Percentiles rank a stretch among this genome's conserved stretches.
phyloP scores from a whole-genome alignment of 106 monocot species.

The Chionographis japonica region DNA sequence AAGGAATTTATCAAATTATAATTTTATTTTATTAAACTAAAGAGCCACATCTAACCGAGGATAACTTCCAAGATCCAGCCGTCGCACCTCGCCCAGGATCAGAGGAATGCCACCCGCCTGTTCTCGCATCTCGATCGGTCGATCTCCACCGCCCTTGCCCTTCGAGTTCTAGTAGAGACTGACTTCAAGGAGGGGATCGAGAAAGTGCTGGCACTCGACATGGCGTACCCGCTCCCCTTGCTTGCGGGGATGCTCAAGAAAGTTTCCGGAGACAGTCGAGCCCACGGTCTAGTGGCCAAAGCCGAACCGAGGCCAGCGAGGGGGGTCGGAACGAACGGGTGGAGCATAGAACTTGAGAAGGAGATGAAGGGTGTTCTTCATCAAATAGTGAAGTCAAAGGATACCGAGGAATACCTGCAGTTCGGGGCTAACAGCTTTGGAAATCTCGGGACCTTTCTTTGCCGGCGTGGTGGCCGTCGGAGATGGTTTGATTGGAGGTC shows the following conservation, averaged over 20 bases:
- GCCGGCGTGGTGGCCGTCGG: slow-evolving; percentile 45
- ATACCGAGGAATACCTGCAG: slow-evolving; percentile 45
- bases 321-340: slow-evolving; percentile 22
- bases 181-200: too few relatives aligned
- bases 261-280: slow-evolving; percentile 61
- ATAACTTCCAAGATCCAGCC: too few relatives aligned
- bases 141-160: too few relatives aligned
- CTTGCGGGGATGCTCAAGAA: slow-evolving; percentile 74
- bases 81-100: too few relatives aligned
- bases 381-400: slow-evolving; percentile 40
- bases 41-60: too few relatives aligned
- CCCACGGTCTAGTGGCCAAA: slow-evolving; percentile 77
- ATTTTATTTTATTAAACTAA: too few relatives aligned
- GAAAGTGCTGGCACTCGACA: too few relatives aligned
- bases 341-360: slow-evolving; percentile 49
- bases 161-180: too few relatives aligned
- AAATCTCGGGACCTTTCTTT: slow-evolving; percentile 51
- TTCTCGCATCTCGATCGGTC: too few relatives aligned
- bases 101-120: too few relatives aligned
- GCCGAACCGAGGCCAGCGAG: not conserved
- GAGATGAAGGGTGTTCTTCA: slow-evolving; percentile 50
- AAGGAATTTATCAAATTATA: too few relatives aligned
- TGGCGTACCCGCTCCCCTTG: slow-evolving; percentile 69
- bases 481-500: slow-evolving; percentile 15
- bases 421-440: slow-evolving; percentile 54